Evolutionary conservation across 176 grass and related monocot species (phyloP).

Genomic region (Carex littledalei): DNA sequence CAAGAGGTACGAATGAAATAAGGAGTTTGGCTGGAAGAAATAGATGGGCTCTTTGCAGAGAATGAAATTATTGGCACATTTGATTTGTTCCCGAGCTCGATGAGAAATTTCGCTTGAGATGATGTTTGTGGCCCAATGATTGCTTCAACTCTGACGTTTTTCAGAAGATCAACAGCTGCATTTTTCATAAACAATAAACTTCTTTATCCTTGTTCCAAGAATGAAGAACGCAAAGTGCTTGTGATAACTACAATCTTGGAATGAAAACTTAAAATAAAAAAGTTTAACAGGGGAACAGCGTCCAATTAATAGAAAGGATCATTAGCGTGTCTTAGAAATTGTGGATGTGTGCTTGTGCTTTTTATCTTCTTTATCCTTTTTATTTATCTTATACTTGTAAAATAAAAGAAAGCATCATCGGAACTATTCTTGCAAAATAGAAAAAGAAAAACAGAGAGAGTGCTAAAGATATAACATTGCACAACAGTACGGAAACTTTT

Average conservation of each 20-base stretch:
- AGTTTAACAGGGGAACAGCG: background rate
- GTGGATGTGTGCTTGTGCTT: too few species aligned
- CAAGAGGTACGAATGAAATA: conserved; percentile 64
- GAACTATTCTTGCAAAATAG: too few species aligned
- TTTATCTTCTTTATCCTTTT: too few species aligned
- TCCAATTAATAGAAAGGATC: background rate
- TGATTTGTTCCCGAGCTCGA: conserved; percentile 58
- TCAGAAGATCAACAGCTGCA: conserved; percentile 70
- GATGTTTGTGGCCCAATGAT: conserved; percentile 66
- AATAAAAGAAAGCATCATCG: too few species aligned
- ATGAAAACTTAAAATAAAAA: background rate
- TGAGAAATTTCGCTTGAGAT: conserved; percentile 53
- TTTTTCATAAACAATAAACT: background rate
- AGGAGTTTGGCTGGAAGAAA: conserved; percentile 33
- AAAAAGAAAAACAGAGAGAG: too few species aligned
- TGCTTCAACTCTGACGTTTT: conserved; percentile 74
- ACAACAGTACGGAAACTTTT: too few species aligned
- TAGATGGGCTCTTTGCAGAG: conserved; percentile 31
- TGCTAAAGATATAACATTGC: too few species aligned
- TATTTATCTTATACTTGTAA: too few species aligned
- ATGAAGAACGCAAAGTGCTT: background rate
- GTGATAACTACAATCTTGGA: background rate
- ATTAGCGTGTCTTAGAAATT: too few species aligned
- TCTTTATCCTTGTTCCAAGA: background rate
- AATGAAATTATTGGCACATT: conserved; percentile 65